Base-by-base conservation (phyloP, 2,329 filamentous ascomycete species). In the Lanzia echinophila region DNA sequence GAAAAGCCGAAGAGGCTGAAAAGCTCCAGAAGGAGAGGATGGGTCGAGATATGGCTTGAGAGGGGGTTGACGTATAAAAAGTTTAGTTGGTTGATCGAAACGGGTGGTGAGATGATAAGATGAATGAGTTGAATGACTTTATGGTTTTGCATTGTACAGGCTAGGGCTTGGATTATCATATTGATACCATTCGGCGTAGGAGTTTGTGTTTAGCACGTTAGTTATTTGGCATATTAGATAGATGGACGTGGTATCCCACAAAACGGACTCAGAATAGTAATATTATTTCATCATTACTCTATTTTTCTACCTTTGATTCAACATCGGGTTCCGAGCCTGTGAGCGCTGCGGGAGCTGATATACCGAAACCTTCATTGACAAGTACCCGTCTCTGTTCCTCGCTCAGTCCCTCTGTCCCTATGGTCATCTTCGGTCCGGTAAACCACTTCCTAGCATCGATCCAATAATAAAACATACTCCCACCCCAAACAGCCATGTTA, bases 401-500 rank as follows among this genome's bases (percentile, higher is more conserved):
- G 1, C 62, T 69, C 46, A 68, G 57, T 6, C 60, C 62, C 31
- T 53, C 70, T 36, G 81, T 59, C 44, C 58, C 71, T 49, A 82
- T 69, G 2, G 80, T 84, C 44, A 75, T 75, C 69, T 79, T 80
- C 3, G 81, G 81, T 0, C 81, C 80, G 1, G 71, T 79, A 61
- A 82, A 83, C 73, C 78, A 82, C 64, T 82, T 83, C 52, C 74
- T 70, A 6, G 79, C 81, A 68, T 78, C 73, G 24, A 79, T 58
- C 58, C 72, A 72, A 62, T 83, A 84, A 65, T 84, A 84, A 1
- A 71, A 47, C 60, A 82, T 65, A 0, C 75, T 73, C 1, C 79
- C 79, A 13, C 76, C 69, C 81, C 81, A 84, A 1, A 84, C 75
- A 3, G 75, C 74, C 33, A 72, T 72, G 58, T 83, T 83, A 56